Percentiles rank a stretch among this genome's conserved stretches.
Conservation (phyloP, 2,329 filamentous ascomycete genomes). For the Alternaria sp. region DNA sequence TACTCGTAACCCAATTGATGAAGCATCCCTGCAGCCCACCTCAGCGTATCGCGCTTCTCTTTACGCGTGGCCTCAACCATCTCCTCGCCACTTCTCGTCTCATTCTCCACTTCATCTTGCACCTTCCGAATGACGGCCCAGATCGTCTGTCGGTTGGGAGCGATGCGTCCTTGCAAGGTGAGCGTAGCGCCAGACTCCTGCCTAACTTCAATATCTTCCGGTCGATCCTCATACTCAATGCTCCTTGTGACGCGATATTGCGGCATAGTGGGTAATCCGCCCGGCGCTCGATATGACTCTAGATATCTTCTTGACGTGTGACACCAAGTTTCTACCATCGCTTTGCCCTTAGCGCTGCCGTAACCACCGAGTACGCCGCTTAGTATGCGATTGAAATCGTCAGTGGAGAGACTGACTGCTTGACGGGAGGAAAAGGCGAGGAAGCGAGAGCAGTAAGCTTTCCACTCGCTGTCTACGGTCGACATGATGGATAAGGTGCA, state of each 20-base stretch:
- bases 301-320: slow-evolving; percentile 31
- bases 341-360: slow-evolving; percentile 58
- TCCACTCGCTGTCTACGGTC: slow-evolving; percentile 37
- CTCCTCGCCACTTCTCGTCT: slow-evolving; percentile 18
- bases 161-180: slow-evolving; percentile 40
- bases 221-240: slow-evolving; percentile 33
- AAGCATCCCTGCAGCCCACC: slow-evolving; percentile 43
- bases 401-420: slow-evolving; percentile 37
- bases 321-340: slow-evolving; percentile 59
- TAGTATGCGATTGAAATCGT: slow-evolving; percentile 62
- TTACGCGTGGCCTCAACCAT: slow-evolving; percentile 21
- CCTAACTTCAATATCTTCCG: slow-evolving; percentile 40
- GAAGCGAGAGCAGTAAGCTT: slow-evolving; percentile 41
- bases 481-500: slow-evolving; percentile 45
- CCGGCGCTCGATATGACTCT: slow-evolving; percentile 40
- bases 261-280: slow-evolving; percentile 45
- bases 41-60: slow-evolving; percentile 39
- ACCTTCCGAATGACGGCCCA: slow-evolving; percentile 45
- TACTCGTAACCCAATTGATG: slow-evolving; percentile 44
- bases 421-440: slow-evolving; percentile 38
- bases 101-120: slow-evolving; percentile 41
- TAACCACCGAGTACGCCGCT: slow-evolving; percentile 61
- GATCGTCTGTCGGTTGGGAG: slow-evolving; percentile 45
- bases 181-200: slow-evolving; percentile 40
- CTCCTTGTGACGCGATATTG: slow-evolving; percentile 33